Conservation (phyloP, 2,329 filamentous ascomycete genomes). For the Tympanopsis confertula region DNA sequence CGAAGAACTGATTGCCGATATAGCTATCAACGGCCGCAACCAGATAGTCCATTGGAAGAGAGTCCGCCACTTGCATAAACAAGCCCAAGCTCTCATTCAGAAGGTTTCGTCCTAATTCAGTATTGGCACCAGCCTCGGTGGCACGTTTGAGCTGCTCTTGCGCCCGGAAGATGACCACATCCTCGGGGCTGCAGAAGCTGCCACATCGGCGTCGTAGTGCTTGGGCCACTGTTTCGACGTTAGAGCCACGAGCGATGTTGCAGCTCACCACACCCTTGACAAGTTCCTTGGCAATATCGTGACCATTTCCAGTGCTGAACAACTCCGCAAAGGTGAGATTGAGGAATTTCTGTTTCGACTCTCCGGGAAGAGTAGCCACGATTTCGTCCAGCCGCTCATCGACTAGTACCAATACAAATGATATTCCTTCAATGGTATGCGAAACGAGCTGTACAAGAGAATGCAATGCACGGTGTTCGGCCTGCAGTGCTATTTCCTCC, state of each 20-base stretch:
- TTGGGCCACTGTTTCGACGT: conserved; percentile 94
- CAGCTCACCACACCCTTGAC: conserved; percentile 97
- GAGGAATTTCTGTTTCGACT: conserved; percentile 56
- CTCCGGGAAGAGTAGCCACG: conserved; percentile 61
- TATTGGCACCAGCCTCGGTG: conserved; percentile 63
- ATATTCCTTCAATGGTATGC: conserved; percentile 90
- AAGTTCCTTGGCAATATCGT: conserved; percentile 81
- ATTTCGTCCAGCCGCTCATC: conserved; percentile 90
- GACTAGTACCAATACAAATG: conserved; percentile 87
- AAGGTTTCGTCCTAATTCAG: conserved; percentile 64
- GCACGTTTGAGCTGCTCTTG: conserved; percentile 89
- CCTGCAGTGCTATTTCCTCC: conserved; percentile 84
- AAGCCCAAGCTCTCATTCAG: conserved; percentile 81
- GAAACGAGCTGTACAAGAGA: conserved; percentile 76
- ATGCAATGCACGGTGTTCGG: conserved; percentile 84
- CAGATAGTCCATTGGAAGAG: conserved; percentile 70
- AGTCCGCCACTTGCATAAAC: conserved; percentile 80
- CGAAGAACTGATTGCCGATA: conserved; percentile 74
- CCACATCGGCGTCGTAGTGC: conserved; percentile 84
- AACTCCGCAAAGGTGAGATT: conserved; percentile 78
- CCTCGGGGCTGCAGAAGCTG: conserved; percentile 93
- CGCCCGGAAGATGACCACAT: conserved; percentile 96
- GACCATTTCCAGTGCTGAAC: conserved; percentile 68
- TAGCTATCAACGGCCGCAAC: conserved; percentile 70
- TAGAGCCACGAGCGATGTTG: conserved; percentile 92